phyloP scores from a whole-genome alignment of 345 rosid genomes.

The Gossypium anomalum region DNA sequence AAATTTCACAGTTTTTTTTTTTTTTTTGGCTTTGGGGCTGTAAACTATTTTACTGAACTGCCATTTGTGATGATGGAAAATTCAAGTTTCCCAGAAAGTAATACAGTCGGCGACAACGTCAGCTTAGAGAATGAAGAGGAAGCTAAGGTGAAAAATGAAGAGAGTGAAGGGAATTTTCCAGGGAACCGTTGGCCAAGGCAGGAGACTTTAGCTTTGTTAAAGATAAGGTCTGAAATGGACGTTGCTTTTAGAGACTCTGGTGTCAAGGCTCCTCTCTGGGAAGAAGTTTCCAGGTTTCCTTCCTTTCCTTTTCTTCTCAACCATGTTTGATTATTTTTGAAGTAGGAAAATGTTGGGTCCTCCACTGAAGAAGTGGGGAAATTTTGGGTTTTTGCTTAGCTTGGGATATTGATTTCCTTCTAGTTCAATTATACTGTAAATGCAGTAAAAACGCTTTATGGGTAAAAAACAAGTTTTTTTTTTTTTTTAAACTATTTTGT shows the following conservation, averaged over 20 bases:
- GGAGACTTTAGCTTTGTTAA: conserved; percentile 69
- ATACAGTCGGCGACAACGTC: conserved; percentile 11
- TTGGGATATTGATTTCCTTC: neutral
- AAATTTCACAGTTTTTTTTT: conserved; percentile 12
- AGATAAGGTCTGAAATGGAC: conserved; percentile 88
- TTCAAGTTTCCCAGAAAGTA: conserved; percentile 30
- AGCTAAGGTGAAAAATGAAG: conserved; percentile 25
- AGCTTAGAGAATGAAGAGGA: conserved; percentile 22
- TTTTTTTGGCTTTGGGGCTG: conserved; percentile 19
- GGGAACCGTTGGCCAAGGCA: conserved; percentile 82
- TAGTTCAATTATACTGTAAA: neutral
- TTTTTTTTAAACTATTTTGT: neutral
- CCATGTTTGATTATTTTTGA: neutral
- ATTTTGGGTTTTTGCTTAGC: neutral
- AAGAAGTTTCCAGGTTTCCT: conserved; percentile 76
- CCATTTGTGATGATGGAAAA: conserved; percentile 27
- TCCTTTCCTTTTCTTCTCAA: neutral
- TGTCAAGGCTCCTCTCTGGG: conserved; percentile 83
- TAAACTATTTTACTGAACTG: conserved; percentile 21
- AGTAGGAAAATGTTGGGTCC: neutral
- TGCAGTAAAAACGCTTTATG: neutral
- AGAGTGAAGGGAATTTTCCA: conserved; percentile 38
- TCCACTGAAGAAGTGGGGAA: neutral
- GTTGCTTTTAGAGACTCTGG: conserved; percentile 60
- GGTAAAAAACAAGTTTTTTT: neutral